These are phyloP conservation scores for Themeda triandra DNA, from an alignment of 176 grass and related monocot genomes.

Conservation along the genomic window DNA sequence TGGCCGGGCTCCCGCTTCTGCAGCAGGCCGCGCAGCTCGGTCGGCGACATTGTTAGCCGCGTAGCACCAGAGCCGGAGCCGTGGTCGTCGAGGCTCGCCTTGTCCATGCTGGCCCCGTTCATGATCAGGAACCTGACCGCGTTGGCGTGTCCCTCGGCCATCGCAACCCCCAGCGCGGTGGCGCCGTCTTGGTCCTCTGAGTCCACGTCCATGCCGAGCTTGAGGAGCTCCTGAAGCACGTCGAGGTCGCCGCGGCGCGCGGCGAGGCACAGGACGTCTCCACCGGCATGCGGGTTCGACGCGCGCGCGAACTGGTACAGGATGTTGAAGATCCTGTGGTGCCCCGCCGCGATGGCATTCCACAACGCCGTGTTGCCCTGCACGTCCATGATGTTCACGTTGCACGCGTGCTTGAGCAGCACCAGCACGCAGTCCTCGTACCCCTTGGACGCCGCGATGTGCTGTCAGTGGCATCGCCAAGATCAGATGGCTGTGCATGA, in stretches of 20 bases:
- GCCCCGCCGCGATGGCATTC: constrained; percentile 60
- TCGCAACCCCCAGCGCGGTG: constrained; percentile 56
- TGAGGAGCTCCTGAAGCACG: constrained; percentile 70
- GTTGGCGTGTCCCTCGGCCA: constrained; percentile 49
- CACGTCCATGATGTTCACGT: constrained; percentile 59
- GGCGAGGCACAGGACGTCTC: constrained; percentile 71
- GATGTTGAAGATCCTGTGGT: constrained; percentile 87
- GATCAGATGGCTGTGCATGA: background rate
- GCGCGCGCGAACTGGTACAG: constrained; percentile 55
- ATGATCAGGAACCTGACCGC: constrained; percentile 53
- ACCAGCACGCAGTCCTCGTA: constrained; percentile 79
- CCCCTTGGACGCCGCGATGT: constrained; percentile 88
- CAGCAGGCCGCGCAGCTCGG: constrained; percentile 38
- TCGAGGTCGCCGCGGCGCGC: constrained; percentile 54
- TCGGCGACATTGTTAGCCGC: constrained; percentile 13
- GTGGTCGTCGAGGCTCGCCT: constrained; percentile 5
- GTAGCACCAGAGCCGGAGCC: background rate
- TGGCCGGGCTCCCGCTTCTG: constrained; percentile 49
- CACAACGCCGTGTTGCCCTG: constrained; percentile 75
- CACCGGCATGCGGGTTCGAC: constrained; percentile 44
- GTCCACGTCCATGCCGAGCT: constrained; percentile 65
- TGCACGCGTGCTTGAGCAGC: constrained; percentile 78
- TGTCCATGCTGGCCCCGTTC: constrained; percentile 73
- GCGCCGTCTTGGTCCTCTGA: constrained; percentile 62
- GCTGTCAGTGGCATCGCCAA: constrained; percentile 21